Percentiles rank a stretch among this genome's conserved stretches.
These are phyloP conservation scores for Xerocomellus dryophilus DNA, from an alignment of 768 basidiomycete genomes.

Conservation along the genomic window DNA sequence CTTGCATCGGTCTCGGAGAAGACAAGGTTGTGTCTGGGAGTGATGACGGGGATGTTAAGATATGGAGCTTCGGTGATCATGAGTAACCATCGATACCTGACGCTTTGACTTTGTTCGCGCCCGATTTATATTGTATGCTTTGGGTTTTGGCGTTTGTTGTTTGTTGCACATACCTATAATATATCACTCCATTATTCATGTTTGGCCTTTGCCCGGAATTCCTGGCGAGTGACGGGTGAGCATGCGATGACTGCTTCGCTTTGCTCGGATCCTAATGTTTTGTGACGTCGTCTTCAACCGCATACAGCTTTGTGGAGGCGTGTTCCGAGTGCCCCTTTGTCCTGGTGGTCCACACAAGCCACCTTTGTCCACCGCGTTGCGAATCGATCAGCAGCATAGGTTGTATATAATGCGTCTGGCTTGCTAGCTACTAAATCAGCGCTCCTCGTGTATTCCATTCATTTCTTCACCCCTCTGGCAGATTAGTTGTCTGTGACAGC, in stretches of 20 bases:
- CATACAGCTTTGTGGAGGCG: slow-evolving; percentile 1
- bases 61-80: slow-evolving; percentile 69
- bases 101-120: background rate
- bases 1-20: slow-evolving; percentile 84
- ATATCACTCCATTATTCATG: slow-evolving; percentile 4
- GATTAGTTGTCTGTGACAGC: slow-evolving; percentile 22
- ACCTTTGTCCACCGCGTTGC: slow-evolving; percentile 9
- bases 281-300: background rate
- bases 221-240: too few species aligned
- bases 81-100: slow-evolving; percentile 1
- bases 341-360: slow-evolving; percentile 4
- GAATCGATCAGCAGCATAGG: background rate
- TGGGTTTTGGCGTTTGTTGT: background rate
- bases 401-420: slow-evolving; percentile 15
- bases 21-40: slow-evolving; percentile 97
- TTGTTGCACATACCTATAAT: background rate
- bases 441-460: slow-evolving; percentile 4
- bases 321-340: slow-evolving; percentile 5
- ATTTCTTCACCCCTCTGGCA: background rate
- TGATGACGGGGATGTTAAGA: slow-evolving; percentile 82
- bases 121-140: background rate
- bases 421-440: background rate
- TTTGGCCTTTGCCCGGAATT: background rate
- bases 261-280: background rate
- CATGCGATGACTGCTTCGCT: background rate